Percentiles rank a stretch among this genome's conserved stretches.
Evolutionary conservation across 177 flowering plant genomes (phyloP).

Genomic region (Vitis hybrid): DNA sequence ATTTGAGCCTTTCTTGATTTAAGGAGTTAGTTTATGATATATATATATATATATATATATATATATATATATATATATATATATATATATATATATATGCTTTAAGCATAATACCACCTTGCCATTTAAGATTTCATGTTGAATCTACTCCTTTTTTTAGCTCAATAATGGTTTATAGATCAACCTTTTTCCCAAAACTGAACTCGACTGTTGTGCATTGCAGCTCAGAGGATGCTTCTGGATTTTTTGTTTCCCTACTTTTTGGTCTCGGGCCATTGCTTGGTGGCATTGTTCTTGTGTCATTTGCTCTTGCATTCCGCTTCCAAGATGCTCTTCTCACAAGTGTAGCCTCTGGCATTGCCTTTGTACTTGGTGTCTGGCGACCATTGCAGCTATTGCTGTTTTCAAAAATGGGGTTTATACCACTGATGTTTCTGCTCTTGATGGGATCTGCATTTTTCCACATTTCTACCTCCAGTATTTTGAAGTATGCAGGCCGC

Average conservation of each 20-base stretch:
- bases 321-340: slow-evolving; percentile 86
- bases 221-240: slow-evolving; percentile 86
- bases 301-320: slow-evolving; percentile 68
- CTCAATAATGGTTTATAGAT: too few species aligned
- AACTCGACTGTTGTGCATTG: slow-evolving; percentile 18
- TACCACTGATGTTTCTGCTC: slow-evolving; percentile 54
- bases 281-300: slow-evolving; percentile 72
- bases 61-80: too few species aligned
- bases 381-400: slow-evolving; percentile 77
- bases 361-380: slow-evolving; percentile 86
- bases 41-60: too few species aligned
- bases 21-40: too few species aligned
- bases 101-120: too few species aligned
- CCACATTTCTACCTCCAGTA: slow-evolving; percentile 47
- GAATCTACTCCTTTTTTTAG: too few species aligned
- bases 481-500: slow-evolving; percentile 40
- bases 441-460: slow-evolving; percentile 43
- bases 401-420: slow-evolving; percentile 65
- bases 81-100: too few species aligned
- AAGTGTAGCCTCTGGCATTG: slow-evolving; percentile 86
- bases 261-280: slow-evolving; percentile 94
- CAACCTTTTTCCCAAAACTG: not conserved
- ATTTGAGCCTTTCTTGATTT: too few species aligned
- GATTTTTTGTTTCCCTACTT: slow-evolving; percentile 79
- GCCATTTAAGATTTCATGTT: too few species aligned